Base-by-base conservation (phyloP, 202 grass and related monocot genomes). In the Eragrostis tef region DNA sequence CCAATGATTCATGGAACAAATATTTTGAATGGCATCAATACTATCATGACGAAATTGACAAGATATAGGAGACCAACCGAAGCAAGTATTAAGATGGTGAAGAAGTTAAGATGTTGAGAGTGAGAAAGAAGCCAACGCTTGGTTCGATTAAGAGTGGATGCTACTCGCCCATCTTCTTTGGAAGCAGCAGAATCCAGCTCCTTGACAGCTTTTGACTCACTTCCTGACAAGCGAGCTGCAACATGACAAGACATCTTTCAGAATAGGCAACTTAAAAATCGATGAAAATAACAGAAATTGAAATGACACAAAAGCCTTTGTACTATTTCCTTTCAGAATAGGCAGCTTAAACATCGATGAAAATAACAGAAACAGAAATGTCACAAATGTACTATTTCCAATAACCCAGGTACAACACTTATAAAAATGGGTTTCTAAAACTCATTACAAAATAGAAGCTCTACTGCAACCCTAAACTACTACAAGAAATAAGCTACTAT, bases 51-150 rank as follows among this genome's bases (percentile, higher is more conserved):
- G 25, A 42, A 79, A 72, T 27, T 53, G 49, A 13, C 50, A 73
- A 58, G 8, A 58, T 3, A 54, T 0, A 75, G 11, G 67, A 89
- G 63, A 94, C 90, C 84, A 82, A 98, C 94, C 76, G 94, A 98
- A 73, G 94, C 94, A 87, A 98, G 93, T 41, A 98, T 63, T 77
- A 98, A 85, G 84, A 98, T 93, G 64, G 94, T 93, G 59, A 82
- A 84, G 79, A 94, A 98, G 81, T 98, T 94, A 50, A 98, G 84
- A 75, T 88, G 86, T 63, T 93, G 90, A 41, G 88, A 86, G 27
- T 89, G 86, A 71, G 94, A 94, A 79, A 94, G 86, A 80, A 98
- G 84, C 92, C 92, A 91, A 59, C 52, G 81, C 64, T 94, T 98
- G 48, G 73, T 89, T 79, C 53, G 68, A 86, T 87, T 93, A 27